Percentiles rank a stretch among this genome's conserved stretches.
phyloP scores from a whole-genome alignment of 768 basidiomycete genomes.

The Leccinum barrowsii region DNA sequence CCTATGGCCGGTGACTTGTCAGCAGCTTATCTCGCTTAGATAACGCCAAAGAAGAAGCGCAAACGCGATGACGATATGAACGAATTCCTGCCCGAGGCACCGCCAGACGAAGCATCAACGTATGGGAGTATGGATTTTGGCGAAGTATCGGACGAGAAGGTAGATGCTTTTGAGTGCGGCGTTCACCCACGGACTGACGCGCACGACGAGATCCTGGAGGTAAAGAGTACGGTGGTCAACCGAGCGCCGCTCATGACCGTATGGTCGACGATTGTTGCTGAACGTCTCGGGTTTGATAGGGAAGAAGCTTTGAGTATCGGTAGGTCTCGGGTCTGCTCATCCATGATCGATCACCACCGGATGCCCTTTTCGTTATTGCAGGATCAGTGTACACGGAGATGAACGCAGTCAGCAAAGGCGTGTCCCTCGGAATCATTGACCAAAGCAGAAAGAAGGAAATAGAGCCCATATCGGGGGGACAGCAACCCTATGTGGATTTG shows the following conservation, averaged over 20 bases:
- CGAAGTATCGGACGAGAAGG: slow-evolving; percentile 71
- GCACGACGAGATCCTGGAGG: slow-evolving; percentile 47
- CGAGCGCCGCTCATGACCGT: slow-evolving; percentile 94
- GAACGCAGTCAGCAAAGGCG: slow-evolving; percentile 83
- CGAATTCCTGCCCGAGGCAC: slow-evolving; percentile 53
- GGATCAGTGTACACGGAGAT: slow-evolving; percentile 93
- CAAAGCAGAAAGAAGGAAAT: slow-evolving; percentile 48
- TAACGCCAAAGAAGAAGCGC: slow-evolving; percentile 52
- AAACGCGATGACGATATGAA: slow-evolving; percentile 44
- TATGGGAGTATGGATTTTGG: slow-evolving; percentile 65
- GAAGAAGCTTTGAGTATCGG: slow-evolving; percentile 93
- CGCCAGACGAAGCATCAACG: slow-evolving; percentile 46
- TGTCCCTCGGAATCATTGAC: slow-evolving; percentile 76
- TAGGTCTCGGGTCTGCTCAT: slow-evolving; percentile 28
- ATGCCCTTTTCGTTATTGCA: slow-evolving; percentile 26
- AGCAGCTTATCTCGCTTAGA: slow-evolving; percentile 27
- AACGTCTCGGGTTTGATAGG: slow-evolving; percentile 79
- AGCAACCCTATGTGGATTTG: slow-evolving; percentile 83
- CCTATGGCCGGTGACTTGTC: not conserved
- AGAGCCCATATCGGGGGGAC: slow-evolving; percentile 52
- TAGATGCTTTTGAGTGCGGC: slow-evolving; percentile 19
- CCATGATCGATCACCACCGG: not conserved
- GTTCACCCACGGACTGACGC: slow-evolving; percentile 1
- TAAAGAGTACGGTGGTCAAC: slow-evolving; percentile 70
- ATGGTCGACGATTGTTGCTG: slow-evolving; percentile 86